Evolutionary conservation across 2,329 filamentous ascomycete species (phyloP), one percentile per base, ranked within the genome.

Genomic region (Chalaropsis thielavioides): DNA sequence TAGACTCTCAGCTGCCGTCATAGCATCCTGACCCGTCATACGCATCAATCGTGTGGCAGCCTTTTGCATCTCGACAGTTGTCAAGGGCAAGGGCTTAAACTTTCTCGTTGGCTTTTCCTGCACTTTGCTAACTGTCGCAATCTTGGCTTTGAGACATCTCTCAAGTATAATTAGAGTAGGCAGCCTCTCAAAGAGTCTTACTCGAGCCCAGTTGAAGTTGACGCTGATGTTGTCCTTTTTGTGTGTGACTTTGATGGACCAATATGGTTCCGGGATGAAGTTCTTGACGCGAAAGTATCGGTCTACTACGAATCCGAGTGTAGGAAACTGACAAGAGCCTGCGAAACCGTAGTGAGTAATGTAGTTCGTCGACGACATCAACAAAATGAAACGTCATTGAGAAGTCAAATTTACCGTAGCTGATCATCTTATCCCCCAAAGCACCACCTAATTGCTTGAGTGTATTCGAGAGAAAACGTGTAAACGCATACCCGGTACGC

Each of bases 311-410:
- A 99, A 99, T 0, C 94, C 94, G 4, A 99, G 80, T 0, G 94
- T 97, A 1, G 94, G 94, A 71, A 99, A 99, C 73, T 99, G 94
- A 69, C 94, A 99, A 3, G 92, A 96, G 15, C 83, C 89, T 89
- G 17, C 5, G 15, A 8, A 19, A 56, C 15, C 15, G 10, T 2
- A n/a, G 1, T 41, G 6, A 7, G 22, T 11, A 17, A 11, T 2
- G 40, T 35, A 27, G 17, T 56, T 35, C 4, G 17, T 35, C 4
- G 17, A 6, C 11, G 7, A 15, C 41, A 43, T 43, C 41, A 38
- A 38, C 35, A 38, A 38, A 38, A 35, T 4, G 35, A 35, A 5
- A 3, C 5, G 54, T 31, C 27, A n/a, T 3, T 19, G 31, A 38
- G 8, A 27, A 13, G 31, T 11, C 17, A 35, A 3, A 61, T 68